A percentile compares a stretch with the other conserved stretches of the same genome.
Conservation (phyloP, 257 asterid genomes). For the Solanum tarapatanum region DNA sequence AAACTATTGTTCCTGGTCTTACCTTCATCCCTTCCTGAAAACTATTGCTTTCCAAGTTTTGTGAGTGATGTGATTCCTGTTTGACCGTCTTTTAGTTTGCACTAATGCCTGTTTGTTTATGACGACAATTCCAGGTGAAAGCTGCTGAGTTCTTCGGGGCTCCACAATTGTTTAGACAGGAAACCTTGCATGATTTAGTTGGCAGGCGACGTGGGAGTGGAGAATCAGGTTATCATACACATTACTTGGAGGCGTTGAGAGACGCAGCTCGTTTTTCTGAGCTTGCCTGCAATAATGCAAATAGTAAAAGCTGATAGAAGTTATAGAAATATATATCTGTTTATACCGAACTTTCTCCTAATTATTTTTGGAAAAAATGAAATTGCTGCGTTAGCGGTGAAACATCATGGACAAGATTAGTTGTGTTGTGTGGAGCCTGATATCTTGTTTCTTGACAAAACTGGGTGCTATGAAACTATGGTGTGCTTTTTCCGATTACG, state of each 20-base stretch:
- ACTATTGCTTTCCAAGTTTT: not conserved
- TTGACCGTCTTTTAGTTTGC: not conserved
- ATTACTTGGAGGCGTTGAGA: not conserved
- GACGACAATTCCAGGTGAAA: slow-evolving; percentile 9
- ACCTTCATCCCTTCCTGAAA: not conserved
- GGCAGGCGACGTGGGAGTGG: not conserved
- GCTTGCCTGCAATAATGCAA: not conserved
- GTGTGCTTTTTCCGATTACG: not conserved
- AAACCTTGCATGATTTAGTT: not conserved
- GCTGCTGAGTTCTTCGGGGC: slow-evolving; percentile 2
- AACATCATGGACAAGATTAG: not conserved
- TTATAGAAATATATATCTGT: not conserved
- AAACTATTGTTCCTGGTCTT: not conserved
- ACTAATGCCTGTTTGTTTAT: not conserved
- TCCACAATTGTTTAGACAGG: slow-evolving; percentile 1
- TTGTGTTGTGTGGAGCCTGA: not conserved
- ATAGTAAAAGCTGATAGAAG: not conserved
- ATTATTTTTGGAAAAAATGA: not conserved
- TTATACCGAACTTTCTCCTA: not conserved
- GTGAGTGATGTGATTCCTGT: not conserved
- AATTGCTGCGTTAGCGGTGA: not conserved
- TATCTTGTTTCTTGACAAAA: not conserved
- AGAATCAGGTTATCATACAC: not conserved
- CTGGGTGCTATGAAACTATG: not conserved
- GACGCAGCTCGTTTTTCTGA: not conserved